These are phyloP conservation scores for Cardiospermum halicacabum DNA, from an alignment of 345 rosid species.

Conservation along the genomic window DNA sequence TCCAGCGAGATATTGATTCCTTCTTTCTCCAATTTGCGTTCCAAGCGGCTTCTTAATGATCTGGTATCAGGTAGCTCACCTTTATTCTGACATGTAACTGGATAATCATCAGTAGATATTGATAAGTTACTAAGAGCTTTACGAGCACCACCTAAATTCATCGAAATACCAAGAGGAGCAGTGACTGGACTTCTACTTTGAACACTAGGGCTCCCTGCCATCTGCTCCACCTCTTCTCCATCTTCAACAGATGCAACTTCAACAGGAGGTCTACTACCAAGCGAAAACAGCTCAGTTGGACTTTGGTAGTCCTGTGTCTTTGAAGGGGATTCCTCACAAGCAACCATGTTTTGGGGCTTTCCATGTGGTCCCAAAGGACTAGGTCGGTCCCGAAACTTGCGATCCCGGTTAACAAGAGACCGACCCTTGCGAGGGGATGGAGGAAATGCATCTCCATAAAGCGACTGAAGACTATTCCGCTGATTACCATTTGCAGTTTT, in stretches of 20 bases:
- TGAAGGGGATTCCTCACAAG: conserved; percentile 45
- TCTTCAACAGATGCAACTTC: conserved; percentile 88
- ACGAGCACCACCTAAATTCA: conserved; percentile 42
- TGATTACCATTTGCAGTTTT: conserved; percentile 32
- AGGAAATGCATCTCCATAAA: conserved; percentile 50
- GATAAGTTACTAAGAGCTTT: conserved; percentile 37
- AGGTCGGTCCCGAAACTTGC: conserved; percentile 60
- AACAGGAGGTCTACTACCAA: conserved; percentile 76
- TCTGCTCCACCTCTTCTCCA: conserved; percentile 95
- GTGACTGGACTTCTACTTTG: conserved; percentile 79
- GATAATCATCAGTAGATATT: conserved; percentile 15
- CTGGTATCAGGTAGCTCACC: conserved; percentile 75
- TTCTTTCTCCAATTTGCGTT: conserved; percentile 62
- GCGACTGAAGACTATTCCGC: conserved; percentile 38
- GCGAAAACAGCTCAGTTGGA: conserved; percentile 68
- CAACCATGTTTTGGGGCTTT: conserved; percentile 58
- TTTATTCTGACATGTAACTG: conserved; percentile 46
- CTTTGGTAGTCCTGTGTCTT: conserved; percentile 58
- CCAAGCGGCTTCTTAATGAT: conserved; percentile 56
- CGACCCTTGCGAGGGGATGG: conserved; percentile 65
- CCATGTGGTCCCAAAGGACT: conserved; percentile 81
- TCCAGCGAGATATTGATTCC: conserved; percentile 51
- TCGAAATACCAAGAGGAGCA: conserved; percentile 71
- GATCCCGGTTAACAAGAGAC: conserved; percentile 42
- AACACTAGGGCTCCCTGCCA: conserved; percentile 62